These are phyloP conservation scores for Apostasia ramifera DNA, from an alignment of 106 monocot species.

Conservation along the genomic window DNA sequence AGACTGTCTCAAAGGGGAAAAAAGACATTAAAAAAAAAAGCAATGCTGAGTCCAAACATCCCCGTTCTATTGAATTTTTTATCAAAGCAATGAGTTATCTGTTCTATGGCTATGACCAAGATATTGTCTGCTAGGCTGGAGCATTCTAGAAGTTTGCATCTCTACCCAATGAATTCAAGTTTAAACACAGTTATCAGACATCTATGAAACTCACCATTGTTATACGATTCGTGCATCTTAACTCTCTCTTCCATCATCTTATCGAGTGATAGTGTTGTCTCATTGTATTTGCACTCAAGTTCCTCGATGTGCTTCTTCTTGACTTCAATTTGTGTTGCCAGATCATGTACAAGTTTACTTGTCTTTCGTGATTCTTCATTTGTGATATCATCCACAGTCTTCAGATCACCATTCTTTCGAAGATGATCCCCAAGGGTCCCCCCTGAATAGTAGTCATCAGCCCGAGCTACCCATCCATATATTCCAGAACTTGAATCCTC, in stretches of 20 bases:
- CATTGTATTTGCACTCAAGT: conserved; percentile 44
- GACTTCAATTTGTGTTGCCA: conserved; percentile 41
- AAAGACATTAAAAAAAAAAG: too few relatives aligned
- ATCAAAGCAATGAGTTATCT: neutral
- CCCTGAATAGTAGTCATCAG: conserved; percentile 42
- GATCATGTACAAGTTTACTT: conserved; percentile 29
- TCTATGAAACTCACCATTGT: conserved; percentile 12
- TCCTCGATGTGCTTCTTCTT: conserved; percentile 44
- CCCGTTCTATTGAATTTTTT: too few relatives aligned
- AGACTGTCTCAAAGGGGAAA: too few relatives aligned
- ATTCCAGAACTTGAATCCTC: conserved; percentile 13
- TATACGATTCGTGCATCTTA: conserved; percentile 30
- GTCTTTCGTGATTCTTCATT: conserved; percentile 37
- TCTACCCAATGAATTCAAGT: neutral
- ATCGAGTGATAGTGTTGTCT: conserved; percentile 28
- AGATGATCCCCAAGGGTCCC: conserved; percentile 39
- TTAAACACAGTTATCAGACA: neutral
- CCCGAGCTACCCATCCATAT: conserved; percentile 69
- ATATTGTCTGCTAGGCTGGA: neutral
- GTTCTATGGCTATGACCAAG: neutral
- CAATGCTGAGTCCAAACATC: neutral
- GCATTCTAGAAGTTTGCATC: neutral
- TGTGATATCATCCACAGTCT: conserved; percentile 39
- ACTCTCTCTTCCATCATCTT: conserved; percentile 44
- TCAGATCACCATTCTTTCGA: conserved; percentile 48